Evolutionary conservation across 768 basidiomycete genomes (phyloP).

Genomic region (Filobasidium floriforme): DNA sequence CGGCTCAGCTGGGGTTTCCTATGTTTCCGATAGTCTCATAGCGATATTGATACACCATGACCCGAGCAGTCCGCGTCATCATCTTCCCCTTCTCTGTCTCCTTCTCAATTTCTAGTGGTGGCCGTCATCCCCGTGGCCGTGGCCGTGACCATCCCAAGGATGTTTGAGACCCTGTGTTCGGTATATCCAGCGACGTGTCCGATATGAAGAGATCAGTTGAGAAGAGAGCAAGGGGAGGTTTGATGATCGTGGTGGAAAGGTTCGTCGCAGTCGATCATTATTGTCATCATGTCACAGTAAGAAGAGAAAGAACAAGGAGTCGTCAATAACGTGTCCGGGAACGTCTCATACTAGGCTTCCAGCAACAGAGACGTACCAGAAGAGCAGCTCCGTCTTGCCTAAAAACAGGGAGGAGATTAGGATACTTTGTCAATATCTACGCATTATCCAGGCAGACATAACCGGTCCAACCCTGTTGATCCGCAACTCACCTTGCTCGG

Average conservation of each 20-base stretch:
- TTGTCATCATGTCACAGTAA: neutral
- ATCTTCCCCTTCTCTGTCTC: neutral
- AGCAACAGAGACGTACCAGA: constrained; percentile 50
- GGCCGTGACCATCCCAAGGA: constrained; percentile 61
- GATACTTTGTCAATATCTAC: constrained; percentile 4
- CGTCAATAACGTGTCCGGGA: too few species aligned
- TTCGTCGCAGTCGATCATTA: too few species aligned
- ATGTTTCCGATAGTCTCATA: too few species aligned
- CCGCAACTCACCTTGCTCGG: constrained; percentile 69
- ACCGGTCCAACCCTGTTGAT: too few species aligned
- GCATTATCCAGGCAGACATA: neutral
- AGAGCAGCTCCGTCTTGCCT: constrained; percentile 73
- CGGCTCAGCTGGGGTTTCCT: too few species aligned
- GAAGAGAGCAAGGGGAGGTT: neutral
- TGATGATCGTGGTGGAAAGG: too few species aligned
- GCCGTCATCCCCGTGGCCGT: constrained; percentile 33
- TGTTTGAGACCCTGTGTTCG: constrained; percentile 45
- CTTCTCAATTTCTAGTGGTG: constrained; percentile 3
- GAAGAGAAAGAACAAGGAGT: neutral
- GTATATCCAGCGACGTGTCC: neutral
- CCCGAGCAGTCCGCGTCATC: too few species aligned
- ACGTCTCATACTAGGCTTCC: too few species aligned
- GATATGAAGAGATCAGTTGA: neutral
- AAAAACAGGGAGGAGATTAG: constrained; percentile 13
- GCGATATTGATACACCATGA: too few species aligned